phyloP scores from a whole-genome alignment of 352 stramenopile genomes.

The Globisporangium cystogenes region DNA sequence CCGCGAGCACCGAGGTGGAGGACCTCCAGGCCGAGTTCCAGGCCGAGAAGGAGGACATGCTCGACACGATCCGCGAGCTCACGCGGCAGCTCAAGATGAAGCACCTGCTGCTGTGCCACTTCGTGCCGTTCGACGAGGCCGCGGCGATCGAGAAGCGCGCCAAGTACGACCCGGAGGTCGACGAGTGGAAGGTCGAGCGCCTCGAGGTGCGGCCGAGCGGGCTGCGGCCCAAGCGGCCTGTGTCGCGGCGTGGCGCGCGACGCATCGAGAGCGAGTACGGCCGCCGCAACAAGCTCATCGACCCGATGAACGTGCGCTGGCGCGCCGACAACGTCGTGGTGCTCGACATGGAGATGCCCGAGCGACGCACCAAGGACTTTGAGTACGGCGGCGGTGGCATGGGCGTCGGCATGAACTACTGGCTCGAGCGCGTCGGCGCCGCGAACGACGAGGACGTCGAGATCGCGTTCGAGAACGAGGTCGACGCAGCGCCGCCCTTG shows the following conservation, averaged over 20 bases:
- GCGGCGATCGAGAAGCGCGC: constrained; percentile 76
- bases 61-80: constrained; percentile 93
- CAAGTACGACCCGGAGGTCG: constrained; percentile 85
- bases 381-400: constrained; percentile 36
- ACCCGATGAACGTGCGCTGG: constrained; percentile 86
- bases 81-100: constrained; percentile 95
- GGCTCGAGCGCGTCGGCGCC: constrained; percentile 37
- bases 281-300: constrained; percentile 71
- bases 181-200: constrained; percentile 84
- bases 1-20: constrained; percentile 89
- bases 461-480: constrained; percentile 57
- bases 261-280: constrained; percentile 85
- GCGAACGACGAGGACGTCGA: constrained; percentile 43
- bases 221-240: constrained; percentile 48
- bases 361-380: constrained; percentile 76
- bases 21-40: constrained; percentile 93
- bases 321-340: constrained; percentile 87
- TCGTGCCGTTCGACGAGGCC: constrained; percentile 55
- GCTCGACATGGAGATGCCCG: constrained; percentile 88
- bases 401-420: constrained; percentile 55
- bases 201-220: constrained; percentile 48
- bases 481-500: constrained; percentile 23
- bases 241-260: constrained; percentile 50
- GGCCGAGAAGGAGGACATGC: constrained; percentile 92
- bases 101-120: constrained; percentile 87